Percentiles rank a stretch among this genome's conserved stretches.
phyloP scores from a whole-genome alignment of 768 basidiomycete genomes.

The Podaxis sp. region DNA sequence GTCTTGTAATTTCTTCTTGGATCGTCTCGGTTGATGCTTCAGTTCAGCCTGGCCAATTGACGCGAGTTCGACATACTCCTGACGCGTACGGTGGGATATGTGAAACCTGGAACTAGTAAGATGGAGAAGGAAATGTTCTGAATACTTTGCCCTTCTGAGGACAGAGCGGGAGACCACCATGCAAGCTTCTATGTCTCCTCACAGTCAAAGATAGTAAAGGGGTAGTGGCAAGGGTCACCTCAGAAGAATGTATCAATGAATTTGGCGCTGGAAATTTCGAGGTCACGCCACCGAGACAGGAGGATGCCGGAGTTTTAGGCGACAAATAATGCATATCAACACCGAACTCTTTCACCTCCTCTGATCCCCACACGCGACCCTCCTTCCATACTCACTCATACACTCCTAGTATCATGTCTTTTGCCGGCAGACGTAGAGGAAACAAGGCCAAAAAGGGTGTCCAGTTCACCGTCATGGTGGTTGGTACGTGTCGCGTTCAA shows the following conservation, averaged over 20 bases:
- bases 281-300: constrained; percentile 24
- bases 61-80: not conserved
- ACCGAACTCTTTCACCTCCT: constrained; percentile 26
- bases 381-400: constrained; percentile 13
- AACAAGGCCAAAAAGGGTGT: constrained; percentile 99
- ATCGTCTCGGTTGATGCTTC: constrained; percentile 9
- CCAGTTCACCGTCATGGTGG: constrained; percentile 97
- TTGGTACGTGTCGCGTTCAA: constrained; percentile 59
- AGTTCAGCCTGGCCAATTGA: not conserved
- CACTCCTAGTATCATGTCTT: constrained; percentile 55
- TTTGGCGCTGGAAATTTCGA: constrained; percentile 12
- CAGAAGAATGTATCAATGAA: not conserved
- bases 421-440: constrained; percentile 79
- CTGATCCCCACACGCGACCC: constrained; percentile 17
- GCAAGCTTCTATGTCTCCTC: not conserved
- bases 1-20: constrained; percentile 48
- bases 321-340: constrained; percentile 22
- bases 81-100: constrained; percentile 9
- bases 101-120: not conserved
- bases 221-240: not conserved
- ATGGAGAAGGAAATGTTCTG: not conserved
- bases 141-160: not conserved
- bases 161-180: constrained; percentile 8
- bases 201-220: not conserved
- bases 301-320: constrained; percentile 35